A percentile compares a stretch with the other conserved stretches of the same genome.
phyloP scores from a whole-genome alignment of 2,329 filamentous ascomycete species.

The Aspergillus sp. region DNA sequence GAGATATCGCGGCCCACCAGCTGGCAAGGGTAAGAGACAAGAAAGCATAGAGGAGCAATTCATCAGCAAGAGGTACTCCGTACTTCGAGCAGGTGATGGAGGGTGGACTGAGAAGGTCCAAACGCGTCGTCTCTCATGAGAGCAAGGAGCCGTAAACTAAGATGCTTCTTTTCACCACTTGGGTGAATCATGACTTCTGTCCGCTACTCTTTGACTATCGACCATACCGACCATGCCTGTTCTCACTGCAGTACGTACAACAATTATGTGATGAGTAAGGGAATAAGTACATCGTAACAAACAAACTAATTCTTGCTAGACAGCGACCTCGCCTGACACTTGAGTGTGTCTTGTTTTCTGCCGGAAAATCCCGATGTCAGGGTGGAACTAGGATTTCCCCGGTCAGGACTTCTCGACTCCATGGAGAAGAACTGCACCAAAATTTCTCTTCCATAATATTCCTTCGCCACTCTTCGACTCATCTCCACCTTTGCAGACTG shows the following conservation, averaged over 20 bases:
- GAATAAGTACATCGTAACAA: no score
- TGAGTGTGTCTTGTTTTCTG: constrained; percentile 4
- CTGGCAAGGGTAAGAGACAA: not conserved
- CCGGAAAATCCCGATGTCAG: constrained; percentile 28
- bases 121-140: not conserved
- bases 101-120: not conserved
- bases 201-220: not conserved
- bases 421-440: constrained; percentile 8
- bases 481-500: constrained; percentile 10
- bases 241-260: not conserved
- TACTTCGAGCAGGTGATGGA: not conserved
- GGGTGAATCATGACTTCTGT: not conserved
- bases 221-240: not conserved
- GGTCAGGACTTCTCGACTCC: constrained; percentile 1
- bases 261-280: not conserved
- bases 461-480: constrained; percentile 18
- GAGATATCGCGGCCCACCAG: constrained; percentile 1
- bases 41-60: not conserved
- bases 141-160: no score
- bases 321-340: not conserved
- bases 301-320: not conserved
- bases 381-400: constrained; percentile 11
- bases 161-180: no score
- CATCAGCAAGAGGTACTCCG: not conserved
- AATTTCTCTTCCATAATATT: constrained; percentile 16